phyloP scores from a whole-genome alignment of 192 early-diverging fungal species.

The Funneliformis geosporum region DNA sequence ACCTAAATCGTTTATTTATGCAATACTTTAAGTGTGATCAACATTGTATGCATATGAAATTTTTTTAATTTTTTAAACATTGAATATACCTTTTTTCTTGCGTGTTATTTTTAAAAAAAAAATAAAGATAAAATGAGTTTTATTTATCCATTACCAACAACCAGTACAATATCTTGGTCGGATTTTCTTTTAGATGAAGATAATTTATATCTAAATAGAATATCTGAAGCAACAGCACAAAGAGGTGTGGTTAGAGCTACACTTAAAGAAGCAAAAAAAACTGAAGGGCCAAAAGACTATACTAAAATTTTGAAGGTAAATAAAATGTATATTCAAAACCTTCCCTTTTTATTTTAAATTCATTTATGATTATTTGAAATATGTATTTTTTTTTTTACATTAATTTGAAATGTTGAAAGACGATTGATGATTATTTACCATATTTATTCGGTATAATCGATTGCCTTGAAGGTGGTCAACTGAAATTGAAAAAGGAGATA shows the following conservation, averaged over 20 bases:
- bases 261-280: slow-evolving; percentile 53
- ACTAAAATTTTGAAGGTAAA: slow-evolving; percentile 44
- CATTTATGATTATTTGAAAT: too few relatives aligned
- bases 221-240: slow-evolving; percentile 61
- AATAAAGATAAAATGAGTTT: slow-evolving; percentile 48
- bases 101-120: too few relatives aligned
- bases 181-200: slow-evolving; percentile 49
- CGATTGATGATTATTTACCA: slow-evolving; percentile 52
- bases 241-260: slow-evolving; percentile 54
- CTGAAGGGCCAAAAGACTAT: slow-evolving; percentile 48
- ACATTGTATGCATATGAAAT: too few relatives aligned
- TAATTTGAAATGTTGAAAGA: slow-evolving; percentile 26
- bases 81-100: too few relatives aligned
- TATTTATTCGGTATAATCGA: slow-evolving; percentile 45
- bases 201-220: slow-evolving; percentile 45
- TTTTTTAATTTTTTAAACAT: too few relatives aligned
- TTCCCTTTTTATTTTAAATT: too few relatives aligned
- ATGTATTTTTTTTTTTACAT: neutral
- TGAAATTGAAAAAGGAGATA: slow-evolving; percentile 38
- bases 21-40: too few relatives aligned
- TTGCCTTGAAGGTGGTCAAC: slow-evolving; percentile 41
- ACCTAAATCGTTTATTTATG: too few relatives aligned
- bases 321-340: neutral
- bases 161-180: slow-evolving; percentile 54
- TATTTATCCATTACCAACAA: slow-evolving; percentile 57